Conservation (phyloP, 1,139 yeast genomes). For the Tardiomyces blankii region DNA sequence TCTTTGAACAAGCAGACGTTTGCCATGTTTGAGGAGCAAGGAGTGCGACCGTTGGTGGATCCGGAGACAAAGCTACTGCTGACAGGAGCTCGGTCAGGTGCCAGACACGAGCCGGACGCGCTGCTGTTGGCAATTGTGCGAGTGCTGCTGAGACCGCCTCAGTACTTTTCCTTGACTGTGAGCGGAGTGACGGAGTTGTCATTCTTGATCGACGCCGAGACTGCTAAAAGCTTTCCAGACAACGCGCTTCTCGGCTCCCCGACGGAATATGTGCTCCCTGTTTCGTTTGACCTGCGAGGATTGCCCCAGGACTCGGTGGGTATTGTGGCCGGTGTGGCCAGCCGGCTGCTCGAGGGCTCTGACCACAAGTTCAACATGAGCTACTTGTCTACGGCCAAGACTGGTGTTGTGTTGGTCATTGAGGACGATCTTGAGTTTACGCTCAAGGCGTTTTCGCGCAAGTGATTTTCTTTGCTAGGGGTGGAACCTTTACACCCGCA, state of each 20-base stretch:
- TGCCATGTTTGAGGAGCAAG: constrained; percentile 30
- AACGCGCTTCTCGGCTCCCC: constrained; percentile 44
- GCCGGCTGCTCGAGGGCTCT: constrained; percentile 30
- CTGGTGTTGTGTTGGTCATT: constrained; percentile 52
- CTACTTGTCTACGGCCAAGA: constrained; percentile 51
- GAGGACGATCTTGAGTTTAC: constrained; percentile 34
- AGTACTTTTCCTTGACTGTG: constrained; percentile 50
- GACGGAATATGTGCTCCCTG: constrained; percentile 46
- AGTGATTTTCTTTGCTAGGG: too few species aligned
- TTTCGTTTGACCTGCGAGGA: constrained; percentile 42
- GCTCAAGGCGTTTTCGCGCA: constrained; percentile 1
- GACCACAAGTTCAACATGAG: constrained; percentile 35
- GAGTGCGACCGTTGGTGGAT: constrained; percentile 38
- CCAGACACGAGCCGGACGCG: constrained; percentile 12
- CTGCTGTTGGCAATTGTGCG: constrained; percentile 17
- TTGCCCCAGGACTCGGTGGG: constrained; percentile 56
- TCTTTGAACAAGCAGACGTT: constrained; percentile 31
- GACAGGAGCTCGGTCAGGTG: constrained; percentile 45
- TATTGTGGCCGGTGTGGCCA: constrained; percentile 57
- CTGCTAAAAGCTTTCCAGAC: constrained; percentile 22
- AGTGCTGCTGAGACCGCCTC: constrained; percentile 28
- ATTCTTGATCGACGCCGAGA: constrained; percentile 35
- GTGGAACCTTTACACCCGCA: too few species aligned
- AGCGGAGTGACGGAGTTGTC: constrained; percentile 41
- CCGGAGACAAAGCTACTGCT: constrained; percentile 34